Evolutionary conservation across 768 basidiomycete genomes (phyloP).

Genomic region (Podaxis sp.): DNA sequence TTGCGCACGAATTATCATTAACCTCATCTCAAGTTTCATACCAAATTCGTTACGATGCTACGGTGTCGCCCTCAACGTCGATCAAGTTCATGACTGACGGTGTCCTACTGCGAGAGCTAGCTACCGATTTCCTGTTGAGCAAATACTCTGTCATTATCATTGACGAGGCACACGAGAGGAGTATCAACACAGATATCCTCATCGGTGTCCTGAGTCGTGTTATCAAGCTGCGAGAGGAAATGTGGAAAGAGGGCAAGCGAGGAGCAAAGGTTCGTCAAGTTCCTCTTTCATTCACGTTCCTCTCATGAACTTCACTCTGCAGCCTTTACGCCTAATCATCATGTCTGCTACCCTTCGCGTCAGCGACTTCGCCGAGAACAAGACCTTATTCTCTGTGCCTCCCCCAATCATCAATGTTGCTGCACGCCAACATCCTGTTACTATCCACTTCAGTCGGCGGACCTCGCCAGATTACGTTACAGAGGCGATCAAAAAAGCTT

Average conservation of each 20-base stretch:
- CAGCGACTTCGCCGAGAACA: constrained; percentile 88
- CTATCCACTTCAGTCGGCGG: constrained; percentile 86
- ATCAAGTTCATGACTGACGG: constrained; percentile 99
- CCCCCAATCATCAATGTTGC: constrained; percentile 92
- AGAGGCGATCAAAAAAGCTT: constrained; percentile 87
- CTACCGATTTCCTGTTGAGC: constrained; percentile 88
- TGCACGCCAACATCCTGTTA: constrained; percentile 93
- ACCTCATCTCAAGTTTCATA: constrained; percentile 84
- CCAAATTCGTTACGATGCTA: constrained; percentile 97
- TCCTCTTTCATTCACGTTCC: neutral
- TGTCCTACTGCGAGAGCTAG: constrained; percentile 89
- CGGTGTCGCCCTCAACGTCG: constrained; percentile 82
- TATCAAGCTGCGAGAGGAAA: constrained; percentile 80
- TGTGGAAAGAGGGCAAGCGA: constrained; percentile 81
- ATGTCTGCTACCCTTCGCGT: constrained; percentile 99
- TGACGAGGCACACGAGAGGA: constrained; percentile 97
- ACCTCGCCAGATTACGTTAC: constrained; percentile 86
- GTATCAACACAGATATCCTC: constrained; percentile 96
- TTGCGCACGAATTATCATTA: constrained; percentile 89
- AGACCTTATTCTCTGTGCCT: constrained; percentile 69
- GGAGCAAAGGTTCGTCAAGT: constrained; percentile 55
- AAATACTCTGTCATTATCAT: constrained; percentile 95
- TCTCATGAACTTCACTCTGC: constrained; percentile 11
- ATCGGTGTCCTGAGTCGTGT: constrained; percentile 97
- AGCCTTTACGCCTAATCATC: constrained; percentile 91